Percentiles rank a stretch among this genome's conserved stretches.
Evolutionary conservation across 257 asterid species (phyloP).

Genomic region (Henckelia pumila): DNA sequence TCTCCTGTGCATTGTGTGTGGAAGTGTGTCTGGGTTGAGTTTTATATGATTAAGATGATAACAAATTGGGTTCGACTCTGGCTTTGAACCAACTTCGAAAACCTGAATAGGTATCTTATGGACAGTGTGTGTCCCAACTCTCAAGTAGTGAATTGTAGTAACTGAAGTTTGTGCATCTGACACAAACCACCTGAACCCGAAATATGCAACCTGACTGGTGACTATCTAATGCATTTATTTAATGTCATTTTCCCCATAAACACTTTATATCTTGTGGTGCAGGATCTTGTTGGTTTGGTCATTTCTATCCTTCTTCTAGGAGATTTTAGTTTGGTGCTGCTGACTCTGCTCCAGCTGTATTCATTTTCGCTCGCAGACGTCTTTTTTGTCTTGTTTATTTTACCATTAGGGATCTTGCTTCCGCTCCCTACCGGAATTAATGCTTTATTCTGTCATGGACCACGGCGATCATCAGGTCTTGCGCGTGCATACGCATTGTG

Average conservation of each 20-base stretch:
- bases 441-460: conserved; percentile 96
- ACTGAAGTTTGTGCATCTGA: neutral
- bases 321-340: conserved; percentile 95
- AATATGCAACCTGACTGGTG: too few species aligned
- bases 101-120: too few species aligned
- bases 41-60: too few species aligned
- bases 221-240: too few species aligned
- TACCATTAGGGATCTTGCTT: conserved; percentile 86
- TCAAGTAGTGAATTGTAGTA: neutral
- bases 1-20: neutral
- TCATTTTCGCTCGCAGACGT: conserved; percentile 83
- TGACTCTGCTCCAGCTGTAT: conserved; percentile 92
- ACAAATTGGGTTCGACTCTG: neutral
- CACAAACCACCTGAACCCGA: too few species aligned
- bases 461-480: conserved; percentile 92
- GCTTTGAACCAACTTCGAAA: neutral
- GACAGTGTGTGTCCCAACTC: neutral
- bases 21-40: too few species aligned
- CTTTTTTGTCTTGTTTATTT: conserved; percentile 79
- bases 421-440: conserved; percentile 98
- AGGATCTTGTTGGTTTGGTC: conserved; percentile 98
- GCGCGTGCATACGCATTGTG: conserved; percentile 95
- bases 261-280: conserved; percentile 34
- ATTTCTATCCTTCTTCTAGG: conserved; percentile 93
- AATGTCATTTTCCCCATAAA: too few species aligned